Evolutionary conservation across 2,329 filamentous ascomycete genomes (phyloP).

Genomic region (Dactylellina leptospora): DNA sequence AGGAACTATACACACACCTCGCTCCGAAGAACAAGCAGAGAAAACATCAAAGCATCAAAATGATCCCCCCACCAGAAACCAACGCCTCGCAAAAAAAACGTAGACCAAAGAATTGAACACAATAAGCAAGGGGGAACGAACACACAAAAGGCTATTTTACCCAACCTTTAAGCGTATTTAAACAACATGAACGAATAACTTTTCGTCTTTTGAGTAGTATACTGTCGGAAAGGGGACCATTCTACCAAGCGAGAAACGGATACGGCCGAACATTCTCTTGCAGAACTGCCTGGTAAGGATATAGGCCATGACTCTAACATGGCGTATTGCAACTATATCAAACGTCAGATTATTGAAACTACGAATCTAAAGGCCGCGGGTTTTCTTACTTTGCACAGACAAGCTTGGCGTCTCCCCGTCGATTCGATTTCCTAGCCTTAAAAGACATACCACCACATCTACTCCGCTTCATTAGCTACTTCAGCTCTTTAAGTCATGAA

Average conservation of each 20-base stretch:
- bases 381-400: slow-evolving; percentile 68
- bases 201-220: neutral
- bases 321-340: slow-evolving; percentile 37
- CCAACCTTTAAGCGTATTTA: too few species aligned
- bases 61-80: too few species aligned
- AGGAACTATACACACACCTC: too few species aligned
- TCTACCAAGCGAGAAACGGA: slow-evolving; percentile 40
- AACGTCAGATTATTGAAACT: neutral
- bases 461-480: slow-evolving; percentile 14
- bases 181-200: neutral
- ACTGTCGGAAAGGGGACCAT: neutral
- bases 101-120: too few species aligned
- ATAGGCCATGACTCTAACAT: slow-evolving; percentile 52
- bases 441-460: slow-evolving; percentile 71
- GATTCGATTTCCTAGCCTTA: slow-evolving; percentile 67
- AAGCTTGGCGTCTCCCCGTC: slow-evolving; percentile 65
- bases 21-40: too few species aligned
- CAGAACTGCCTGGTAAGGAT: slow-evolving; percentile 35
- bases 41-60: too few species aligned
- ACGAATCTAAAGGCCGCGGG: neutral
- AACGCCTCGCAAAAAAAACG: too few species aligned
- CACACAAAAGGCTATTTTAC: too few species aligned
- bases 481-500: neutral
- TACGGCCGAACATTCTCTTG: slow-evolving; percentile 47
- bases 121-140: too few species aligned